Evolutionary conservation across 2,329 filamentous ascomycete species (phyloP).

Genomic region (Pestalotiopsis sp.): DNA sequence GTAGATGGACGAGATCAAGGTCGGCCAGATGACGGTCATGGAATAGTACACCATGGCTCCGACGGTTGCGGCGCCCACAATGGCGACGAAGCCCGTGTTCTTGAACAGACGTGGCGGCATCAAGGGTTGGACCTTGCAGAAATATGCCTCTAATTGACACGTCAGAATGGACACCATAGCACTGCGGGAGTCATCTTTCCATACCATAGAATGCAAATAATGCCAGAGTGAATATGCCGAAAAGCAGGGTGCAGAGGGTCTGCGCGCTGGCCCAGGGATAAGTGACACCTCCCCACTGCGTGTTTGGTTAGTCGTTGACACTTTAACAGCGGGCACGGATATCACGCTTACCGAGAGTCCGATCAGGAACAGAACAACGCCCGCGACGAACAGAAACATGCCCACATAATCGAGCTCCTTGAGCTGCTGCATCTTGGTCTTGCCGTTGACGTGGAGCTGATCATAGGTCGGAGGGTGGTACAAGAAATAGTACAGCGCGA

Average conservation of each 20-base stretch:
- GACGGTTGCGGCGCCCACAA: constrained; percentile 40
- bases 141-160: constrained; percentile 27
- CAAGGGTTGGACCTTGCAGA: constrained; percentile 39
- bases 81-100: constrained; percentile 40
- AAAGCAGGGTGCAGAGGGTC: constrained; percentile 37
- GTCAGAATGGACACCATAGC: not conserved
- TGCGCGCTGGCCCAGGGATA: constrained; percentile 45
- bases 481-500: constrained; percentile 43
- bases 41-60: constrained; percentile 48
- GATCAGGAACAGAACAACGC: constrained; percentile 44
- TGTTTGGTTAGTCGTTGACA: not conserved
- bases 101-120: constrained; percentile 46
- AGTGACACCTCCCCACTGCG: constrained; percentile 38
- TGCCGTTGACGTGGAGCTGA: constrained; percentile 41
- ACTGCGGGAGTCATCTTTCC: too few species aligned
- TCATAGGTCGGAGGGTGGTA: constrained; percentile 50
- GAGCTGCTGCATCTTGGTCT: constrained; percentile 38
- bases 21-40: constrained; percentile 46
- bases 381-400: constrained; percentile 42
- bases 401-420: constrained; percentile 49
- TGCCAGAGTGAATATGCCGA: constrained; percentile 37
- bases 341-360: constrained; percentile 35
- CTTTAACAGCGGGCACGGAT: not conserved
- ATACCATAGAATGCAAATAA: constrained; percentile 38
- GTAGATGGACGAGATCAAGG: constrained; percentile 44